Evolutionary conservation across 345 rosid genomes (phyloP).

Genomic region (Linum tenue): DNA sequence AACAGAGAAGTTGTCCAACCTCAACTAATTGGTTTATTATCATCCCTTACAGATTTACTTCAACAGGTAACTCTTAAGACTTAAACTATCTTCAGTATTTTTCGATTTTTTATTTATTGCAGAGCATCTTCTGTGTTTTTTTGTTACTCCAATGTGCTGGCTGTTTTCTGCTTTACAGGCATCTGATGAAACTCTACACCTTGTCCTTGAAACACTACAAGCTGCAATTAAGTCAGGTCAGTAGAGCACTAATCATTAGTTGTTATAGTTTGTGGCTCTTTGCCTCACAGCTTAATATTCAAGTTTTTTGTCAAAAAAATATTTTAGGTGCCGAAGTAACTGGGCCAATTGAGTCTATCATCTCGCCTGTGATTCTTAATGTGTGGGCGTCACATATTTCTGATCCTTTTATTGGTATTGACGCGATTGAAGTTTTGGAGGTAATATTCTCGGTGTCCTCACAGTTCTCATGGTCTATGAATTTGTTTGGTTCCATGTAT

Average conservation of each 20-base stretch:
- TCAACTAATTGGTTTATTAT: constrained; percentile 56
- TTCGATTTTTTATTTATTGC: too few relatives aligned
- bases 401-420: constrained; percentile 86
- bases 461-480: background rate
- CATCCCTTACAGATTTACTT: constrained; percentile 74
- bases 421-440: constrained; percentile 80
- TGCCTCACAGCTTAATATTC: constrained; percentile 10
- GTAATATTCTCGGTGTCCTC: constrained; percentile 27
- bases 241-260: constrained; percentile 13
- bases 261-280: background rate
- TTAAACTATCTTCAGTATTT: background rate
- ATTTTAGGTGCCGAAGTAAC: constrained; percentile 52
- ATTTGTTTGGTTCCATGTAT: background rate
- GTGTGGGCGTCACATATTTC: constrained; percentile 71
- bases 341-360: constrained; percentile 51
- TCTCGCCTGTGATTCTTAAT: constrained; percentile 75
- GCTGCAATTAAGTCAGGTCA: constrained; percentile 70
- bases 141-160: constrained; percentile 13
- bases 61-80: constrained; percentile 45
- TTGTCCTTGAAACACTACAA: constrained; percentile 85
- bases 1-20: constrained; percentile 46
- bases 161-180: constrained; percentile 43
- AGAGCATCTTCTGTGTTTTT: background rate
- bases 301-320: constrained; percentile 4
- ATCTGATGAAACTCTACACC: constrained; percentile 77